phyloP scores from a whole-genome alignment of 148 eudicot species.

The Chenopodium formosanum region DNA sequence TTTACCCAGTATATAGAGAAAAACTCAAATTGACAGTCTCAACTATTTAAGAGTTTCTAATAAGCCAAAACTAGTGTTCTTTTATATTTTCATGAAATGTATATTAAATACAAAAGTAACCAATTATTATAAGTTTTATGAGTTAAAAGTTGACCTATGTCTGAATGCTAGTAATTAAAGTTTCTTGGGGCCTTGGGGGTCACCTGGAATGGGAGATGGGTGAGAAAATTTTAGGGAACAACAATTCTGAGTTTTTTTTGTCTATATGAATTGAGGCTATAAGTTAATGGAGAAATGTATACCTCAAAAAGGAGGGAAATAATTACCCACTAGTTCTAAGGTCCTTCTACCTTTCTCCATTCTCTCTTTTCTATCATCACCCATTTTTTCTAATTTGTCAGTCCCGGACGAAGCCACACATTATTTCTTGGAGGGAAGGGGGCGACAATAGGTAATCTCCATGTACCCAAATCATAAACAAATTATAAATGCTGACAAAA shows the following conservation, averaged over 20 bases:
- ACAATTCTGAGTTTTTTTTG: too few relatives aligned
- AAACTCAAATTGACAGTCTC: not conserved
- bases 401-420: too few relatives aligned
- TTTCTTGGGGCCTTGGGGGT: not conserved
- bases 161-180: not conserved
- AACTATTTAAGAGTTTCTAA: not conserved
- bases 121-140: not conserved
- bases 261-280: not conserved
- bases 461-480: too few relatives aligned
- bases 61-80: not conserved
- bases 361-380: too few relatives aligned
- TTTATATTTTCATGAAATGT: not conserved
- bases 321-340: not conserved
- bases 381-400: too few relatives aligned
- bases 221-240: not conserved
- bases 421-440: too few relatives aligned
- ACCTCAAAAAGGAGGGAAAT: not conserved
- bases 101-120: not conserved
- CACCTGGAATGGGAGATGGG: not conserved
- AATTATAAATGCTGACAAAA: too few relatives aligned
- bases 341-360: too few relatives aligned
- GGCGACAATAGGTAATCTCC: too few relatives aligned
- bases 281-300: not conserved
- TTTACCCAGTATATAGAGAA: not conserved
- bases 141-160: not conserved